phyloP scores from a whole-genome alignment of 331 rosid genomes.

The Cydonia oblonga region DNA sequence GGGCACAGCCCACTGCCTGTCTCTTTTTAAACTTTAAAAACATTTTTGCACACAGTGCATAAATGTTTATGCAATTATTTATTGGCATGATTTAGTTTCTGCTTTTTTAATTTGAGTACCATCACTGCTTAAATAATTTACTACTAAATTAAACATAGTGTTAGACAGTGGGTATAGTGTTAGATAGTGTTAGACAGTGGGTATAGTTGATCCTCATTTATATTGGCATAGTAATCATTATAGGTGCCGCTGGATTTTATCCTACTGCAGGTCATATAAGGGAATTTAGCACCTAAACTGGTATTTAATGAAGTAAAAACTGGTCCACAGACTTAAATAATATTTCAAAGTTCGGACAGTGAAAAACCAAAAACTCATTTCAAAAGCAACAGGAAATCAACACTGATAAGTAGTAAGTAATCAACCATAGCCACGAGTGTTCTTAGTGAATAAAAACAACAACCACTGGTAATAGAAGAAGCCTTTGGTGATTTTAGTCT shows the following conservation, averaged over 20 bases:
- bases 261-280: background rate
- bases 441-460: background rate
- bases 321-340: background rate
- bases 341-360: background rate
- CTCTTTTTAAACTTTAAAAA: background rate
- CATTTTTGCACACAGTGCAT: too few relatives aligned
- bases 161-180: background rate
- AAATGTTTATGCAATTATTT: background rate
- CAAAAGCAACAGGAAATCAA: background rate
- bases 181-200: background rate
- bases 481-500: background rate
- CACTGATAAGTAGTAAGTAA: too few relatives aligned
- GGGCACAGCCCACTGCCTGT: background rate
- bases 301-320: background rate
- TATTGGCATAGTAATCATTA: too few relatives aligned
- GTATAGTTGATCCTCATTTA: too few relatives aligned
- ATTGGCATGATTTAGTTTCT: background rate
- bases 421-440: background rate
- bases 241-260: background rate
- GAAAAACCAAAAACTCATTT: background rate
- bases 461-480: background rate
- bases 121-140: background rate
- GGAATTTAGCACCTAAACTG: background rate
- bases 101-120: background rate
- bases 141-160: background rate